Base-by-base conservation (phyloP, 2,329 filamentous ascomycete species). In the Ilyonectria mors-panacis region DNA sequence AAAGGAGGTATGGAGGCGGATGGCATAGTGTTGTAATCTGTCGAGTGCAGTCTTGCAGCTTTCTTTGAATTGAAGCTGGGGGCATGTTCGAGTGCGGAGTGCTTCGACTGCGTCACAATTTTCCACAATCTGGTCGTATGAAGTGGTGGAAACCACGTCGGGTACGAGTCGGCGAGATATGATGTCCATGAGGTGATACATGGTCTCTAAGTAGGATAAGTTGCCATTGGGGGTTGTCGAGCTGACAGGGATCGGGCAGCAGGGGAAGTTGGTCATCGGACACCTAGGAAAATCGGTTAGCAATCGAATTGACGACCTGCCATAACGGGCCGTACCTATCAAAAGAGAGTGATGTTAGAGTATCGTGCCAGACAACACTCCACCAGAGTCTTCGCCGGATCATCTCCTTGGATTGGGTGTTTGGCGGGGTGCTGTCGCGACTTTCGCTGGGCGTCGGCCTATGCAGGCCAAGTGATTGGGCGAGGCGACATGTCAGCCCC, bases 281-380 rank as follows among this genome's bases (percentile, higher is more conserved):
- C 86, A 85, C n/a, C 87, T 88, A 19, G 15, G 23, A 42, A 33
- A 48, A 62, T 47, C 21, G 47, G 63, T 61, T 23, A 10, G 56
- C 57, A 13, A 53, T 69, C 71, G 53, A 73, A 67, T 21, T 39
- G 9, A 54, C n/a, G 30, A 39, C 56, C 54, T 58, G 39, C 55
- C 26, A 12, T 23, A 50, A 30, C 26, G 39, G 13, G 10, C 63
- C 79, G 71, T 79, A 88, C 86, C 89, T 83, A 72, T 92, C 89
- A 75, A 92, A 92, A 0, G 89, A 91, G 2, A 92, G 78, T 0
- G 89, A 92, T 0, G 89, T 90, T 21, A 92, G 80, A 6, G 88
- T 91, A 63, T 92, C 89, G 70, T 92, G 89, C 89, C 89, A 92
- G 10, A 90, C 85, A 70, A 88, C 89, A 5, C 88, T 90, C 89